These are phyloP conservation scores for Anastatica hierochuntica DNA, from an alignment of 345 rosid genomes.

Conservation along the genomic window DNA sequence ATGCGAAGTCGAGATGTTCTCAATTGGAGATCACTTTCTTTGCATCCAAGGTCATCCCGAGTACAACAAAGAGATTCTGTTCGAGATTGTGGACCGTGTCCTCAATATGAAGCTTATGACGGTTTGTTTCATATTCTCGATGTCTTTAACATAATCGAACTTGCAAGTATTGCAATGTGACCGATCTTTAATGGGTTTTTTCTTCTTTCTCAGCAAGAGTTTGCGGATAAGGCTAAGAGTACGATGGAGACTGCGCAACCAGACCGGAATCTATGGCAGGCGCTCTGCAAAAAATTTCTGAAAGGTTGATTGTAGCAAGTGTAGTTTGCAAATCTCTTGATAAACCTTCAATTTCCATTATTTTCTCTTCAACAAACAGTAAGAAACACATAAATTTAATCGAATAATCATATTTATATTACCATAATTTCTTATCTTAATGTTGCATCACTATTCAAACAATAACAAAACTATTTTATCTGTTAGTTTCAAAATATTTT, in stretches of 20 bases:
- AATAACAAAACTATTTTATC: no score
- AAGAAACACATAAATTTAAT: no score
- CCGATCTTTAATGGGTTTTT: not conserved
- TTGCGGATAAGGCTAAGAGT: conserved; percentile 23
- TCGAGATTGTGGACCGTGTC: conserved; percentile 61
- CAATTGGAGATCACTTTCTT: conserved; percentile 43
- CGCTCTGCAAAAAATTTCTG: conserved; percentile 19
- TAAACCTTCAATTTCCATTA: no score
- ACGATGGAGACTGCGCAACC: conserved; percentile 20
- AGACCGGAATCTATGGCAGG: conserved; percentile 21
- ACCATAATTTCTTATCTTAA: no score
- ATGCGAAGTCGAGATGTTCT: conserved; percentile 67
- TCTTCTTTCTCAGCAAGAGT: conserved; percentile 12
- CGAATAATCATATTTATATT: no score
- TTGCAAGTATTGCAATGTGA: not conserved
- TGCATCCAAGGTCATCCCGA: conserved; percentile 96
- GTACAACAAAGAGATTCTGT: conserved; percentile 70
- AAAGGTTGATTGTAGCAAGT: conserved; percentile 8
- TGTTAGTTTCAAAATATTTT: no score
- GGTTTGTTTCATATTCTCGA: conserved; percentile 33
- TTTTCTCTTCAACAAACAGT: no score
- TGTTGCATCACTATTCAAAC: no score
- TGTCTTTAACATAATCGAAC: not conserved
- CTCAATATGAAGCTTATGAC: conserved; percentile 32
- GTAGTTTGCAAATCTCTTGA: no score